A percentile compares a stretch with the other conserved stretches of the same genome.
These are phyloP conservation scores for Starmerella apis DNA, from an alignment of 805 yeast species.

Conservation along the genomic window DNA sequence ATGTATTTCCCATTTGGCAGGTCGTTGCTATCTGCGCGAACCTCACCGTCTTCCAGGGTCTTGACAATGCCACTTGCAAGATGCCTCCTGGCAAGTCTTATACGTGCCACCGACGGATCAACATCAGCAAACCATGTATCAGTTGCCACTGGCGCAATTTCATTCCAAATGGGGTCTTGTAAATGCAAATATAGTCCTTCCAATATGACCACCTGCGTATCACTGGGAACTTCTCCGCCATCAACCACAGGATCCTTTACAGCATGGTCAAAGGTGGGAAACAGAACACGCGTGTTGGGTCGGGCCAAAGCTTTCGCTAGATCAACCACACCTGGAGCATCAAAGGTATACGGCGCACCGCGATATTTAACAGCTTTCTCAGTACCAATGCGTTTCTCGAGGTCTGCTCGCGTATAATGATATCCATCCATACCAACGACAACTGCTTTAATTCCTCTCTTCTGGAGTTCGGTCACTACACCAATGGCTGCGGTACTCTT, in stretches of 20 bases:
- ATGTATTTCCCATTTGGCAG: constrained; percentile 47
- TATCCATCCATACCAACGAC: constrained; percentile 69
- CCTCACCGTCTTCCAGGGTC: constrained; percentile 31
- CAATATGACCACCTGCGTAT: constrained; percentile 47
- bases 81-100: constrained; percentile 60
- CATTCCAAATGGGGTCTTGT: constrained; percentile 49
- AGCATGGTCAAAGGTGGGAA: constrained; percentile 68
- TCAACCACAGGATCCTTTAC: constrained; percentile 53
- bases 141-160: constrained; percentile 35
- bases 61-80: constrained; percentile 33
- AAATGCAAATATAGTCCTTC: constrained; percentile 71
- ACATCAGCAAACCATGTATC: constrained; percentile 41
- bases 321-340: constrained; percentile 41
- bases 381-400: constrained; percentile 46
- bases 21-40: constrained; percentile 42
- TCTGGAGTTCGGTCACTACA: constrained; percentile 38
- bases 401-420: constrained; percentile 45
- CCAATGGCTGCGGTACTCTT: constrained; percentile 55
- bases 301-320: constrained; percentile 30
- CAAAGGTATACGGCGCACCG: constrained; percentile 84
- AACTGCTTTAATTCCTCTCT: constrained; percentile 18
- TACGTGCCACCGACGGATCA: constrained; percentile 38
- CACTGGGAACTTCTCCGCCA: constrained; percentile 40
- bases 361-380: constrained; percentile 50
- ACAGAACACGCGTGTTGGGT: constrained; percentile 21